These are phyloP conservation scores for Alisma plantagoaquatica DNA, from an alignment of 106 monocot species.

Conservation along the genomic window DNA sequence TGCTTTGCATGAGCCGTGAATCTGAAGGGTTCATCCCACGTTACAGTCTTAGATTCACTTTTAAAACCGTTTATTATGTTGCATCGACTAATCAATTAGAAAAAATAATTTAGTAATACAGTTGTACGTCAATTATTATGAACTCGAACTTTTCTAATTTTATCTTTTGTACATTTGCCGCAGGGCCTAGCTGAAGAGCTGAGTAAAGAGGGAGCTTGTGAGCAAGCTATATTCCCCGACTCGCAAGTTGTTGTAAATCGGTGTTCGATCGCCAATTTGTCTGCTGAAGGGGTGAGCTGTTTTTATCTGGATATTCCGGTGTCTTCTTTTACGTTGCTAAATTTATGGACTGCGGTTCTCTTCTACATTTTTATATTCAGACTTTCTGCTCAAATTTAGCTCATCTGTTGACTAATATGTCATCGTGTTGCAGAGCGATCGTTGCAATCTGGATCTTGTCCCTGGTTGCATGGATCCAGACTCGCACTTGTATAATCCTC, in stretches of 20 bases:
- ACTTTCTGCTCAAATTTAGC: not conserved
- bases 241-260: constrained; percentile 50
- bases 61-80: no score
- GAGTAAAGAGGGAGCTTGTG: constrained; percentile 65
- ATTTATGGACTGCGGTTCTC: not conserved
- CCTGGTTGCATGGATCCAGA: constrained; percentile 73
- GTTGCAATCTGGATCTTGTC: constrained; percentile 71
- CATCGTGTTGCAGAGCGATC: constrained; percentile 41
- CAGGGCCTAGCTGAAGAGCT: constrained; percentile 80
- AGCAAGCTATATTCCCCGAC: constrained; percentile 78
- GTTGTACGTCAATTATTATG: not conserved
- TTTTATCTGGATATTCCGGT: not conserved
- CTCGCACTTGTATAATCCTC: constrained; percentile 59
- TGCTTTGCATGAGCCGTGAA: no score
- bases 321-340: not conserved
- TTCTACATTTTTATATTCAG: not conserved
- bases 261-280: constrained; percentile 62
- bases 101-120: no score
- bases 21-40: no score
- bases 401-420: not conserved
- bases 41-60: no score
- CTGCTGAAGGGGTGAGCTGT: constrained; percentile 45
- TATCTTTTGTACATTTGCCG: constrained; percentile 17
- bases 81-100: no score
- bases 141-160: constrained; percentile 54